Conservation (phyloP, 202 grass and related monocot species). For the Miscanthus sacchariflorus region DNA sequence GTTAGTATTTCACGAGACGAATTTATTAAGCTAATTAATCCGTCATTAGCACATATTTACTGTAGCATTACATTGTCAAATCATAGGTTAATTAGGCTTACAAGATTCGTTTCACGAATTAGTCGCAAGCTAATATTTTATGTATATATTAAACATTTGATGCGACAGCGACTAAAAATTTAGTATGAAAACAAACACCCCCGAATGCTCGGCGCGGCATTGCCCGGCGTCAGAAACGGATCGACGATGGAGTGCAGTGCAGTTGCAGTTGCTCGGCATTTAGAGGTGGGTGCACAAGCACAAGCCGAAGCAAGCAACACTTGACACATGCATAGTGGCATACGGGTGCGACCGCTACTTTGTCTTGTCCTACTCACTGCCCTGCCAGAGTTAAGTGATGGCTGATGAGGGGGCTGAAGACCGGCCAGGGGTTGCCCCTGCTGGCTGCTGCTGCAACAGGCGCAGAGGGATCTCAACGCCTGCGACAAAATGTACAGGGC, state of each 20-base stretch:
- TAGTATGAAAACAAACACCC: too few species aligned
- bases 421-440: neutral
- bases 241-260: neutral
- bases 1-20: too few species aligned
- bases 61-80: too few species aligned
- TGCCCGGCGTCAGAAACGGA: neutral
- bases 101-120: too few species aligned
- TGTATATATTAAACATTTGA: too few species aligned
- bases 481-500: conserved; percentile 33
- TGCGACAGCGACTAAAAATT: too few species aligned
- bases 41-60: too few species aligned
- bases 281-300: neutral
- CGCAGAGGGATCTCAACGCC: too few species aligned
- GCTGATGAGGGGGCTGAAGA: neutral
- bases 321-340: conserved; percentile 11
- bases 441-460: neutral
- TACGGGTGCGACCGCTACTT: conserved; percentile 47
- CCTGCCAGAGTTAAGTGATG: neutral
- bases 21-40: too few species aligned
- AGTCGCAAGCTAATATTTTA: too few species aligned
- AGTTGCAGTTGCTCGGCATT: neutral
- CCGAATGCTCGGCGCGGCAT: neutral
- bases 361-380: conserved; percentile 33
- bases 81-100: too few species aligned
- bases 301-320: neutral